These are phyloP conservation scores for Apiospora hydei DNA, from an alignment of 2,329 filamentous ascomycete species.

Conservation along the genomic window DNA sequence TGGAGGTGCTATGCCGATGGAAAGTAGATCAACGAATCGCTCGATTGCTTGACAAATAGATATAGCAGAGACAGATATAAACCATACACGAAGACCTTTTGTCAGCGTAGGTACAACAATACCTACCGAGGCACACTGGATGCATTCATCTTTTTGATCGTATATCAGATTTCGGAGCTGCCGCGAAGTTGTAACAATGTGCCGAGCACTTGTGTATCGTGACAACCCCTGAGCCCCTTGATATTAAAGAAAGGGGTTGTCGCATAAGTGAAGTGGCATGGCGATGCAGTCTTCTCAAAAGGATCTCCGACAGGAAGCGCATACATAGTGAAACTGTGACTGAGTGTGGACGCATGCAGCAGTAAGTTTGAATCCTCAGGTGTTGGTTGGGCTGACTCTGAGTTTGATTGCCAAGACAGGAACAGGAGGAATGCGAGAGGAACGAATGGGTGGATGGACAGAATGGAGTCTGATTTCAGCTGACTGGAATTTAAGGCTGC, in stretches of 20 bases:
- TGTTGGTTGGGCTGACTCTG: slow-evolving; percentile 7
- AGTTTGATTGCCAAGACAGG: not conserved
- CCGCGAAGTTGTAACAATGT: not conserved
- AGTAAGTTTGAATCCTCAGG: not conserved
- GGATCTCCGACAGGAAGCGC: not conserved
- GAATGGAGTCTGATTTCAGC: slow-evolving; percentile 1
- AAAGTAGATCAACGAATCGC: not conserved
- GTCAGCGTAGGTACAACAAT: not conserved
- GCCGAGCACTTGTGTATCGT: not conserved
- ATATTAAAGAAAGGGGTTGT: not conserved
- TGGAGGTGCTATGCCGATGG: not conserved
- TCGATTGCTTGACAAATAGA: not conserved
- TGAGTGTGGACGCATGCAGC: not conserved
- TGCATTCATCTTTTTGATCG: not conserved
- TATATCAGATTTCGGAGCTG: not conserved
- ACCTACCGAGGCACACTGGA: not conserved
- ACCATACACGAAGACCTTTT: not conserved
- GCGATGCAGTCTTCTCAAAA: not conserved
- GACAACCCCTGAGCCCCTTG: not conserved
- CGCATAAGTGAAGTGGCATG: not conserved
- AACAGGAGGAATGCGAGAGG: not conserved
- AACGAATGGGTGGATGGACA: too few relatives aligned
- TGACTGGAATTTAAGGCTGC: slow-evolving; percentile 18
- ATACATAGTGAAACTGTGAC: not conserved
- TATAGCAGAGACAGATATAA: not conserved